Percentiles rank a stretch among this genome's conserved stretches.
phyloP scores from a whole-genome alignment of 768 basidiomycete genomes.

The Podaxis rugospora region DNA sequence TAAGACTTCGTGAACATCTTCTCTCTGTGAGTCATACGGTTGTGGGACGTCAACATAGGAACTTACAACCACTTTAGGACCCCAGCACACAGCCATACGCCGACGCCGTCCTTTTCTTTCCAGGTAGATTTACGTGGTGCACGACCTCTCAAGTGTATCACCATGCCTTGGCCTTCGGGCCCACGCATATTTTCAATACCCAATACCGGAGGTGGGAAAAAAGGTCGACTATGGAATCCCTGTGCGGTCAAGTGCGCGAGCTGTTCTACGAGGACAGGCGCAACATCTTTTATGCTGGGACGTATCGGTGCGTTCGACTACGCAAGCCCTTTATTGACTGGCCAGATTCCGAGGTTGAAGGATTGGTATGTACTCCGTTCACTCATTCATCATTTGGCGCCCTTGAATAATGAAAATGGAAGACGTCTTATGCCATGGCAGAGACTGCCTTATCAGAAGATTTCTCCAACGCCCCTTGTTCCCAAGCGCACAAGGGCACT shows the following conservation, averaged over 20 bases:
- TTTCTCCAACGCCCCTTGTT: background rate
- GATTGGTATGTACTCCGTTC: background rate
- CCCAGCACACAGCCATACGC: background rate
- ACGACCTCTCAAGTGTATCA: background rate
- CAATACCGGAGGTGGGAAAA: background rate
- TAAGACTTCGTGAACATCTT: background rate
- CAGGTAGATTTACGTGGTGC: background rate
- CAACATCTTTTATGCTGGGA: background rate
- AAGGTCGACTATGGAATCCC: background rate
- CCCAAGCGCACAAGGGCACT: background rate
- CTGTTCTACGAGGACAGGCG: background rate
- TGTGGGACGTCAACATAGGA: background rate
- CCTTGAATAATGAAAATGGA: background rate
- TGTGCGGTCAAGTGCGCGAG: background rate
- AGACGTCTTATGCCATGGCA: background rate
- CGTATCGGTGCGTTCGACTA: background rate
- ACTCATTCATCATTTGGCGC: background rate
- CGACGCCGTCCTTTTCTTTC: background rate
- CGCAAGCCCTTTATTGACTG: background rate
- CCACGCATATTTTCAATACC: background rate
- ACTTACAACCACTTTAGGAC: background rate
- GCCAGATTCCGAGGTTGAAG: background rate
- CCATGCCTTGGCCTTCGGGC: background rate
- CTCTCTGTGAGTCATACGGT: background rate
- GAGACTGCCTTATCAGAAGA: background rate